Base-by-base conservation (phyloP, 768 basidiomycete species). In the Chalciporus chontae region DNA sequence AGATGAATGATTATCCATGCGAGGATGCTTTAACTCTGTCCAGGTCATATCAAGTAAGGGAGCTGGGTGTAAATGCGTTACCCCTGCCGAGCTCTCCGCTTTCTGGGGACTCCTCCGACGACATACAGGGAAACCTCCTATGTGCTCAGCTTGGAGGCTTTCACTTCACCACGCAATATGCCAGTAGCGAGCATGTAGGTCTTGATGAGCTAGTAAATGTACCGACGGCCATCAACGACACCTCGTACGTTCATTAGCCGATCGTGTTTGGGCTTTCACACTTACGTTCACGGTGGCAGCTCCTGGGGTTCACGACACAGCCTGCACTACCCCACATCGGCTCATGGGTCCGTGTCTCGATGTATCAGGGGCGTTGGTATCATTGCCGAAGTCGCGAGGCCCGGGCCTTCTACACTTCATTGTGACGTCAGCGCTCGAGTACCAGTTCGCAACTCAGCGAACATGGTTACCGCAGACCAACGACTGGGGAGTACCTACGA, bases 271-370 rank as follows among this genome's bases (percentile, higher is more conserved):
- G 52, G 17, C 41, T 47, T 48, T 51, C 37, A 29, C 54, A 15
- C 63, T 64, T 60, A 64, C 63, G 60, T 63, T 36, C 26, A 19
- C 6, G 41, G 53, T 57, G 58, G 60, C 63, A 65, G 63, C 48
- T 45, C 60, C 41, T 57, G 60, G 57, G 44, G 29, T 48, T 53
- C 61, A 48, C 60, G 31, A 36, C 64, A 53, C 57, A 42, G 53
- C 51, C 50, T 62, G 29, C 59, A 54, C 43, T 62, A 57, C 64
- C 64, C 65, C 57, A 46, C 60, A 59, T 54, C 63, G 0, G 48
- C 48, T 37, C 53, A 51, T 51, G 53, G 46, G 41, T 54, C 52
- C 63, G 36, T 65, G 34, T 55, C 63, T 19, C 57, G 29, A 39
- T 48, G 17, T 13, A 43, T 59, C 38, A 50, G 50, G 14, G 32